Evolutionary conservation across 495 filamentous ascomycete genomes (phyloP), one percentile per base, ranked within the genome.

Genomic region (Penicillium dipodomyicola): DNA sequence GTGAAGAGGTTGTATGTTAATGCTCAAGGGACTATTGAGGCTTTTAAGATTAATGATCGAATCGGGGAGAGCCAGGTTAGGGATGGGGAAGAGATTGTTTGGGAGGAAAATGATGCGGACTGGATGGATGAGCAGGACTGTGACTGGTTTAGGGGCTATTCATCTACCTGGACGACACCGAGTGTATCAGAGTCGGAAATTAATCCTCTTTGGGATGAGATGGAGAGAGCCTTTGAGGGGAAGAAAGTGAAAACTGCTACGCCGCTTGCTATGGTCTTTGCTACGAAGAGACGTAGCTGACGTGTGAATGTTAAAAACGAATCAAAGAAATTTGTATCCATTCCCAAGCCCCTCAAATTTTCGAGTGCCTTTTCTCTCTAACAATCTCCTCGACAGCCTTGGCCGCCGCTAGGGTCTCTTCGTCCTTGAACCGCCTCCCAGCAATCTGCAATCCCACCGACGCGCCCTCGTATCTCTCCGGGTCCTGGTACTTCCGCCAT

Each of bases 391-490:
- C 65, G 6, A 77, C 52, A 32, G 75, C 23, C 55, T 57, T 68
- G 0, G 71, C 67, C 2, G 71, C 72, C 27, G 72, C 72, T 49
- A 75, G 29, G 3, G 70, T 73, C 65, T 77, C 72, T 52, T 77
- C 74, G 57, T 77, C 74, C 57, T 64, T 68, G 20, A 65, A 80
- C 51, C 68, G 75, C 56, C 71, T 67, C 4, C 76, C 80, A 20
- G 81, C 69, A 57, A 84, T 59, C 66, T 85, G 82, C 53, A 84
- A 60, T 12, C 69, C 77, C 29, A 84, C 67, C 22, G 82, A 82
- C 11, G 81, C 74, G 8, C 67, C 65, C 40, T 65, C 66, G 63
- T 73, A 77, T 27, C 71, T 45, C 27, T 68, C 65, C 0, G 72
- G 70, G 3, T 61, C 54, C 32, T 52, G 45, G 40, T 73, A 77